Evolutionary conservation across 768 basidiomycete species (phyloP).

Genomic region (Amanita exitialis): DNA sequence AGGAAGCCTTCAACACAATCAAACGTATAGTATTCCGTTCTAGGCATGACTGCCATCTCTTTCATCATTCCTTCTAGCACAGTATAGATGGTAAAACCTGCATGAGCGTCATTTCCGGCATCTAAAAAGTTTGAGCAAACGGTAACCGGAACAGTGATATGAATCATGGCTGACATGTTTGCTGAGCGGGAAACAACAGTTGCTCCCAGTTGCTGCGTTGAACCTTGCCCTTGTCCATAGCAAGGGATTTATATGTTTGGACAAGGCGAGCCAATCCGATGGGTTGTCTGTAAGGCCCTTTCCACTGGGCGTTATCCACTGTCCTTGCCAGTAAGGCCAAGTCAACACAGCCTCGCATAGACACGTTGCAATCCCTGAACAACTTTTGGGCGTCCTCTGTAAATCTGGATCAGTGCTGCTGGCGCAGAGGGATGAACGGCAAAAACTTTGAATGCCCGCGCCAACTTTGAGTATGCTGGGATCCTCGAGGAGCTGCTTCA

Average conservation of each 20-base stretch:
- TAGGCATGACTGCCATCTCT: constrained; percentile 22
- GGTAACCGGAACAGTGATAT: constrained; percentile 1
- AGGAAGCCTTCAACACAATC: constrained; percentile 37
- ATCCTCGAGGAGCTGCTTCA: constrained; percentile 43
- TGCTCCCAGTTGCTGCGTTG: constrained; percentile 66
- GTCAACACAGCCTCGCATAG: constrained; percentile 51
- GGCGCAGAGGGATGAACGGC: constrained; percentile 5
- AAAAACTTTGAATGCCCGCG: constrained; percentile 61
- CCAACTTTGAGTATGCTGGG: constrained; percentile 55
- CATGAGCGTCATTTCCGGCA: constrained; percentile 64
- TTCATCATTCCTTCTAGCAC: constrained; percentile 34
- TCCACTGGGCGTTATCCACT: constrained; percentile 64
- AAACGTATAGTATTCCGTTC: constrained; percentile 46
- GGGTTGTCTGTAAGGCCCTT: constrained; percentile 50
- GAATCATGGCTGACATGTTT: constrained; percentile 41
- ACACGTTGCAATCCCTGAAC: constrained; percentile 34
- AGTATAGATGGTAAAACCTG: constrained; percentile 45
- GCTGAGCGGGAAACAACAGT: constrained; percentile 32
- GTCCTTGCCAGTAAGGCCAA: constrained; percentile 59
- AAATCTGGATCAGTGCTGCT: constrained; percentile 5
- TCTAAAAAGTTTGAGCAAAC: constrained; percentile 28
- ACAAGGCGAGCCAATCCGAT: constrained; percentile 59
- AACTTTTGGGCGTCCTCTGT: constrained; percentile 64
- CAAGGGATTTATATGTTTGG: constrained; percentile 45
- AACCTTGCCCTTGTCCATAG: constrained; percentile 44